A percentile compares a stretch with the other conserved stretches of the same genome.
phyloP scores from a whole-genome alignment of 495 filamentous ascomycete species.

The Trichoderma orchidacearum region DNA sequence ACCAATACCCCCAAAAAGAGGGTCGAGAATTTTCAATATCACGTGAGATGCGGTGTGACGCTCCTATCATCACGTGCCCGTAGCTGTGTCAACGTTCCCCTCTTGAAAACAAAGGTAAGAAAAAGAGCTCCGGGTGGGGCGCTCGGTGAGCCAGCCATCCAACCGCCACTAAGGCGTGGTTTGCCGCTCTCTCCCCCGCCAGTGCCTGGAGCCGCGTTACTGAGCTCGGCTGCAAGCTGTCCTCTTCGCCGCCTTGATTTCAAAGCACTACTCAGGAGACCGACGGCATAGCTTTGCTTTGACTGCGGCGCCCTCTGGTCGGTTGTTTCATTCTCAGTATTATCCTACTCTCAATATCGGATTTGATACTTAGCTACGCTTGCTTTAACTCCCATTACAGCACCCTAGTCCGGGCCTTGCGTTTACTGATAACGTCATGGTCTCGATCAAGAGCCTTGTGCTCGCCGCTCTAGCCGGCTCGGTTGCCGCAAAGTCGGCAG shows the following conservation, averaged over 20 bases:
- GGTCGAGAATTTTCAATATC: neutral
- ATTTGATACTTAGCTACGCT: too few relatives aligned
- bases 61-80: neutral
- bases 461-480: conserved; percentile 29
- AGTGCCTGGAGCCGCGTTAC: neutral
- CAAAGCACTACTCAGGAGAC: conserved; percentile 8
- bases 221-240: conserved; percentile 11
- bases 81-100: neutral
- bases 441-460: conserved; percentile 40
- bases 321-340: neutral
- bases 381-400: neutral
- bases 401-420: neutral
- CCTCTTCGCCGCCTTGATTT: conserved; percentile 11
- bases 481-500: conserved; percentile 43
- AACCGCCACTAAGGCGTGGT: neutral
- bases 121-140: neutral
- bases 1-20: neutral
- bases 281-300: neutral
- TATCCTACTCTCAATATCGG: neutral
- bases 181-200: neutral
- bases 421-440: conserved; percentile 16
- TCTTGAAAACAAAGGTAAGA: neutral
- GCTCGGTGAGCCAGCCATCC: neutral
- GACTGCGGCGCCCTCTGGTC: neutral
- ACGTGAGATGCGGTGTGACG: neutral